A percentile compares a stretch with the other conserved stretches of the same genome.
phyloP scores from a whole-genome alignment of 192 early-diverging fungal genomes.

The Haplosporangium gracile region DNA sequence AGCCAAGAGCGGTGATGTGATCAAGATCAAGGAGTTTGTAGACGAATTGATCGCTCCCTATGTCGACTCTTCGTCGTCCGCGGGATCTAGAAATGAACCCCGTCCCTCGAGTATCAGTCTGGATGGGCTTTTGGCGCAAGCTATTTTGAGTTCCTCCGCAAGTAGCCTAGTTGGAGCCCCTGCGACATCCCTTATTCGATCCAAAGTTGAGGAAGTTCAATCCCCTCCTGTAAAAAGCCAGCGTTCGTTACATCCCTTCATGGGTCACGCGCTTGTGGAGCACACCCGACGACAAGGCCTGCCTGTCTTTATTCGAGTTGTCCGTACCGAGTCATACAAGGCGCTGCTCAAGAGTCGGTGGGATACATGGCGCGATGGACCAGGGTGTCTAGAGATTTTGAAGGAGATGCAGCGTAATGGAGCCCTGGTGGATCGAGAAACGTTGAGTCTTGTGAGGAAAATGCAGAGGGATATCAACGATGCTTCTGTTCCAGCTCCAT shows the following conservation, averaged over 20 bases:
- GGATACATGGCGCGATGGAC: conserved; percentile 37
- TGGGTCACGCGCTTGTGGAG: conserved; percentile 45
- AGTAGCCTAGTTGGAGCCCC: not conserved
- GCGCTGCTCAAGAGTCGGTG: conserved; percentile 45
- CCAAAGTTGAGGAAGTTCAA: not conserved
- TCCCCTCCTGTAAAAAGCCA: not conserved
- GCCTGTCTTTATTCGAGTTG: conserved; percentile 33
- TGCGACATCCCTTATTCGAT: not conserved
- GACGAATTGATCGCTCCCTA: conserved; percentile 38
- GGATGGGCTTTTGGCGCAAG: conserved; percentile 38
- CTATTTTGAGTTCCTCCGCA: conserved; percentile 27
- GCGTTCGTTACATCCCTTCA: conserved; percentile 36
- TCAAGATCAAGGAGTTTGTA: conserved; percentile 46
- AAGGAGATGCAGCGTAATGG: conserved; percentile 51
- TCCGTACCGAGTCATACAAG: conserved; percentile 48
- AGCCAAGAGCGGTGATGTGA: conserved; percentile 24
- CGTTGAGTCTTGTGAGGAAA: conserved; percentile 9
- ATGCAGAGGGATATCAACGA: conserved; percentile 31
- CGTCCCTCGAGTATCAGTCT: conserved; percentile 41
- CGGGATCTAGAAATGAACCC: not conserved
- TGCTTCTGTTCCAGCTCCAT: not conserved
- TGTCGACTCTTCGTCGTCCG: not conserved
- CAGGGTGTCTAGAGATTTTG: conserved; percentile 47
- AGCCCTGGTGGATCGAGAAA: conserved; percentile 40
- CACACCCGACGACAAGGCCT: conserved; percentile 46